phyloP scores from a whole-genome alignment of 208 protist genomes.

The Trypanosoma cruzi region DNA sequence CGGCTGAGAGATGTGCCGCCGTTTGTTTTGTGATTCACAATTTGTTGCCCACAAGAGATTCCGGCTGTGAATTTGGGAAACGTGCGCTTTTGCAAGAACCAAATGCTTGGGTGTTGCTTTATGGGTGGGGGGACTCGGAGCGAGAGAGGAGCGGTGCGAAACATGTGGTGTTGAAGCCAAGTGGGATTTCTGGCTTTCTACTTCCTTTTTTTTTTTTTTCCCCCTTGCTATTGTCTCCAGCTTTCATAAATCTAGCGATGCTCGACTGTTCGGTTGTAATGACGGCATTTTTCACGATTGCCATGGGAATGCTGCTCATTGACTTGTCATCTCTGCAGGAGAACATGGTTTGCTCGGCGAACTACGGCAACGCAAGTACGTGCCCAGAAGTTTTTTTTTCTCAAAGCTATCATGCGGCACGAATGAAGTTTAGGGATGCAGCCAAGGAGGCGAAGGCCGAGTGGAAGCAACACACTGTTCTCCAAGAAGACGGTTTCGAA shows the following conservation, averaged over 20 bases:
- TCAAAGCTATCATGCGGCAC: conserved; percentile 58
- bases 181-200: too few relatives aligned
- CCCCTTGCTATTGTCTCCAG: background rate
- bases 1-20: conserved; percentile 17
- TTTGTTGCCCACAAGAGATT: background rate
- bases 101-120: too few relatives aligned
- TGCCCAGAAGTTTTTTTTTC: conserved; percentile 76
- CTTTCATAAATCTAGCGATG: conserved; percentile 28
- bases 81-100: too few relatives aligned
- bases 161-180: too few relatives aligned
- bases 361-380: conserved; percentile 56
- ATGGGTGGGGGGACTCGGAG: too few relatives aligned
- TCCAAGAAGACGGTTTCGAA: conserved; percentile 42
- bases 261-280: conserved; percentile 38
- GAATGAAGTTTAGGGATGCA: conserved; percentile 76
- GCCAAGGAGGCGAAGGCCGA: conserved; percentile 49
- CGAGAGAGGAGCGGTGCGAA: too few relatives aligned
- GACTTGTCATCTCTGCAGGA: conserved; percentile 82
- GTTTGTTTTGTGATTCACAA: conserved; percentile 21
- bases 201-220: background rate
- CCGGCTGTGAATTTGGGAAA: background rate
- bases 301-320: conserved; percentile 71
- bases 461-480: conserved; percentile 49
- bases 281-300: conserved; percentile 46
- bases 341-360: conserved; percentile 49